Evolutionary conservation across 2,329 filamentous ascomycete genomes (phyloP).

Genomic region (Hypoxylon sp.): DNA sequence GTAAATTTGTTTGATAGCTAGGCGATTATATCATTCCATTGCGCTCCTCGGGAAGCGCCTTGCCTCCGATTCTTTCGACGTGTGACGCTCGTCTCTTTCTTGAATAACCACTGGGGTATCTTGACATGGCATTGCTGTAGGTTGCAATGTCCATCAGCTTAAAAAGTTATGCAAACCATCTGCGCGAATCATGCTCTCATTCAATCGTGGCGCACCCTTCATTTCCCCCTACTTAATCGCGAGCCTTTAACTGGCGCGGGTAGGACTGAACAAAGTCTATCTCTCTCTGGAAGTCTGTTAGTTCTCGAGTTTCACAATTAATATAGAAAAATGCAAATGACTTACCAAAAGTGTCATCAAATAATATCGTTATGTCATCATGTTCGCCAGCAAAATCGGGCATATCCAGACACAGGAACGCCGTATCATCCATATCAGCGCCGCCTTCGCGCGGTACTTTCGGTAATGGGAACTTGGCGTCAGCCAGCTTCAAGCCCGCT

Average conservation of each 20-base stretch:
- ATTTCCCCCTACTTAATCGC: slow-evolving; percentile 54
- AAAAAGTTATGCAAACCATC: slow-evolving; percentile 43
- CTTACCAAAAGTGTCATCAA: slow-evolving; percentile 84
- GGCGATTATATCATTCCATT: slow-evolving; percentile 5
- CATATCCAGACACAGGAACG: slow-evolving; percentile 87
- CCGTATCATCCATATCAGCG: slow-evolving; percentile 70
- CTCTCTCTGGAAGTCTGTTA: slow-evolving; percentile 63
- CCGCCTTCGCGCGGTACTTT: slow-evolving; percentile 68
- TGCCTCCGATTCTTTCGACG: slow-evolving; percentile 8
- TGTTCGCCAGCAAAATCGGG: slow-evolving; percentile 93
- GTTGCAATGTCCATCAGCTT: slow-evolving; percentile 39
- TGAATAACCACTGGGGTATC: slow-evolving; percentile 43
- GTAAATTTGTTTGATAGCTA: slow-evolving; percentile 16
- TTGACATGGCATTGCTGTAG: slow-evolving; percentile 40
- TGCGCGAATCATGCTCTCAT: slow-evolving; percentile 48
- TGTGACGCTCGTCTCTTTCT: slow-evolving; percentile 32
- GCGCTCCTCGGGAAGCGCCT: slow-evolving; percentile 30
- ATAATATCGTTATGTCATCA: slow-evolving; percentile 89
- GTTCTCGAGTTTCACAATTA: slow-evolving; percentile 41
- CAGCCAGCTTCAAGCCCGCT: slow-evolving; percentile 82
- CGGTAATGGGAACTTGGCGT: slow-evolving; percentile 91
- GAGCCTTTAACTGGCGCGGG: slow-evolving; percentile 71
- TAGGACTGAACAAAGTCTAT: slow-evolving; percentile 65
- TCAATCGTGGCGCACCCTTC: slow-evolving; percentile 42
- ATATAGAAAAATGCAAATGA: slow-evolving; percentile 42